Evolutionary conservation across 495 filamentous ascomycete species (phyloP).

Genomic region (Penicillium atrosanguineum): DNA sequence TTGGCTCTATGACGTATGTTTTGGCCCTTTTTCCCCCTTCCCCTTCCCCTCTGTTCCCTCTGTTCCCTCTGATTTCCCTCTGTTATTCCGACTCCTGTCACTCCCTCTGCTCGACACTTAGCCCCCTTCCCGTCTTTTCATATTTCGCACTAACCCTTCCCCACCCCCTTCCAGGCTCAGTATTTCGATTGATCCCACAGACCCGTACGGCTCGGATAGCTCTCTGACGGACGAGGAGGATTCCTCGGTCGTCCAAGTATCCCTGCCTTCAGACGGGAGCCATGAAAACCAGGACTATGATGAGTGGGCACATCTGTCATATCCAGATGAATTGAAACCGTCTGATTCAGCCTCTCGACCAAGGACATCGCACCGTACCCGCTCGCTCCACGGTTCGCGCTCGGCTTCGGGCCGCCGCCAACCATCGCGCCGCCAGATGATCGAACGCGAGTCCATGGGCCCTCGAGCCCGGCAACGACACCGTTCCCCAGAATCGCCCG

Average conservation of each 20-base stretch:
- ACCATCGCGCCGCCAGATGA: constrained; percentile 39
- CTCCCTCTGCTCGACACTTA: constrained; percentile 11
- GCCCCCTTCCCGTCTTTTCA: constrained; percentile 41
- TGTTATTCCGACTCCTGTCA: not conserved
- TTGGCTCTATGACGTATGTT: constrained; percentile 33
- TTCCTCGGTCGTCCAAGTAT: constrained; percentile 52
- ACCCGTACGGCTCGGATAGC: constrained; percentile 41
- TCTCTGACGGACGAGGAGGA: constrained; percentile 52
- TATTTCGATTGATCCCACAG: constrained; percentile 46
- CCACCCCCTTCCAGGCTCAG: constrained; percentile 38
- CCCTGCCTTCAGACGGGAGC: constrained; percentile 47
- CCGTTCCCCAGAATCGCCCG: constrained; percentile 51
- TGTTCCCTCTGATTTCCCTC: constrained; percentile 4
- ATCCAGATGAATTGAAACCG: constrained; percentile 69
- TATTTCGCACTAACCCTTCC: constrained; percentile 13
- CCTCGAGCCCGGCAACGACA: constrained; percentile 42
- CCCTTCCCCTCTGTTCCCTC: constrained; percentile 4
- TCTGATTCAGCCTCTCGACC: constrained; percentile 79
- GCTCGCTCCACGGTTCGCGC: constrained; percentile 39
- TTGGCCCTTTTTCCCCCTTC: constrained; percentile 4
- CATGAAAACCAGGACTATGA: constrained; percentile 51
- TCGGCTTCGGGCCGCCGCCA: constrained; percentile 43
- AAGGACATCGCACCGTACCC: constrained; percentile 49
- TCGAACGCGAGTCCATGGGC: constrained; percentile 36
- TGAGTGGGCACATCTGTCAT: constrained; percentile 50